Base-by-base conservation (phyloP, 495 filamentous ascomycete genomes). In the Aspergillus ellipticus region DNA sequence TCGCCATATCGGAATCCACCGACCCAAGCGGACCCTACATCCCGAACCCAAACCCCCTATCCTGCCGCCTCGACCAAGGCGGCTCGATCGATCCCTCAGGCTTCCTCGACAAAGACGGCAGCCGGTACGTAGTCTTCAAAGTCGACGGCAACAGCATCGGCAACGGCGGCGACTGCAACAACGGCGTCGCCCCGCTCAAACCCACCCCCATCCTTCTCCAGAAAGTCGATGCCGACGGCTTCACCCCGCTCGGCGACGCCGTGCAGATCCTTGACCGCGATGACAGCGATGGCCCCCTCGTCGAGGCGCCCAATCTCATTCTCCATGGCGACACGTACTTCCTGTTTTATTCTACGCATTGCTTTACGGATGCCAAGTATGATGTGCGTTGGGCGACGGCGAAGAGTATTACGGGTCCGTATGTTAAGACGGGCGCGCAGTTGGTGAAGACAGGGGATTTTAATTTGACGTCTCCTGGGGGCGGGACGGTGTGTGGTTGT, bases 151-250 rank as follows among this genome's bases (percentile, higher is more conserved):
- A 83, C 57, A 76, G 73, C 57, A 56, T 83, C 31, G 82, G 84
- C 15, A 61, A 80, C 46, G 82, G 84, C 24, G 84, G 82, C 10
- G 64, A 73, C 56, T 86, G 84, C 66, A 74, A 76, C 49, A 87
- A 85, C 63, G 73, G 70, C 17, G 65, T 79, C 17, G 82, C 80
- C 4, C 59, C 70, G 48, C 83, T 81, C 62, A 72, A 76, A 43
- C 54, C 73, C 5, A 87, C 84, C 6, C 85, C 84, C 0, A 79
- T 87, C 49, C 71, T 86, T 71, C 69, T 87, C 15, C 84, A 87
- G 59, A 67, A 79, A 55, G 74, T 87, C 4, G 51, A 53, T 2
- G 53, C 54, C 0, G 80, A 87, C 55, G 85, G 78, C 0, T 58
- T 79, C 22, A 84, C 78, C 2, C 67, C 66, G 4, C 58, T 81